phyloP scores from a whole-genome alignment of 2,329 filamentous ascomycete species.

The Penicillium glabrum region DNA sequence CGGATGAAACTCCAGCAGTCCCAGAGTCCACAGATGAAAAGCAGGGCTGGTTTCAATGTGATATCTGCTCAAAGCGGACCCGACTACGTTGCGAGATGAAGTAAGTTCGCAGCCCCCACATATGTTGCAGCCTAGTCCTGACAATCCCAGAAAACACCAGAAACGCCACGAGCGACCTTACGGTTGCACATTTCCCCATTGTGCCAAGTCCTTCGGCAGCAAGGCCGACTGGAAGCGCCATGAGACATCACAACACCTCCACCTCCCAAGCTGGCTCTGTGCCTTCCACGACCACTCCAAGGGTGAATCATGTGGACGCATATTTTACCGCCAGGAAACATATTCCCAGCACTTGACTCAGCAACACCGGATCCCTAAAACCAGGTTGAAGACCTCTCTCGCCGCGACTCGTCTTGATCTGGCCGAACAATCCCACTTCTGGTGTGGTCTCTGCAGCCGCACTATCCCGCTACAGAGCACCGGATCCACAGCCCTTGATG shows the following conservation, averaged over 20 bases:
- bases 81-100: conserved; percentile 39
- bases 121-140: neutral
- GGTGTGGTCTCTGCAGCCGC: conserved; percentile 79
- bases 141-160: conserved; percentile 68
- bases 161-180: conserved; percentile 81
- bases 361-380: conserved; percentile 38
- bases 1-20: conserved; percentile 7
- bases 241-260: conserved; percentile 75
- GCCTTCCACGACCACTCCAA: conserved; percentile 39
- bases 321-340: conserved; percentile 58
- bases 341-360: conserved; percentile 63
- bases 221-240: conserved; percentile 95
- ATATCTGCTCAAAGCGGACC: conserved; percentile 31
- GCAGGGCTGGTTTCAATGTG: conserved; percentile 31
- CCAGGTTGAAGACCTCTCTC: neutral
- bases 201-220: conserved; percentile 76
- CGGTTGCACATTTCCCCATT: conserved; percentile 71
- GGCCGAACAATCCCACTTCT: conserved; percentile 67
- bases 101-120: conserved; percentile 21
- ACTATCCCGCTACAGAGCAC: conserved; percentile 55
- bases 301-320: conserved; percentile 52
- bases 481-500: conserved; percentile 58
- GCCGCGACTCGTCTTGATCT: conserved; percentile 59
- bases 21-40: conserved; percentile 16
- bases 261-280: conserved; percentile 72